Evolutionary conservation across 1,139 yeast genomes (phyloP).

Genomic region (Pichia sp.): DNA sequence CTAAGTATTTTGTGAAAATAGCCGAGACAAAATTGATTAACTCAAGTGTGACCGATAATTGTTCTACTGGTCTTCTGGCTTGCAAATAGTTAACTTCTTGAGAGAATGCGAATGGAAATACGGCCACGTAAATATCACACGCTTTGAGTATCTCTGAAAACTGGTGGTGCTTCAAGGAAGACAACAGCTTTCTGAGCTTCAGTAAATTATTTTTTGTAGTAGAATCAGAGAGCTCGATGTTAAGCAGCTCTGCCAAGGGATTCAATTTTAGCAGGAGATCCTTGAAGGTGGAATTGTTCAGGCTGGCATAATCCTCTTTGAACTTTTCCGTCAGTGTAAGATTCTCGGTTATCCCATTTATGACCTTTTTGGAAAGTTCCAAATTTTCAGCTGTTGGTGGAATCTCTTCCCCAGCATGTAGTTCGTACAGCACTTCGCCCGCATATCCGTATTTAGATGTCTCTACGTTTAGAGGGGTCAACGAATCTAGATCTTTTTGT

Average conservation of each 20-base stretch:
- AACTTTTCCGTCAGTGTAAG: constrained; percentile 13
- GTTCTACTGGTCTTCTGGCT: constrained; percentile 34
- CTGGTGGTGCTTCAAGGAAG: constrained; percentile 15
- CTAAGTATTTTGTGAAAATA: constrained; percentile 34
- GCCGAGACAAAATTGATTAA: constrained; percentile 32
- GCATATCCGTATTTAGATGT: constrained; percentile 1
- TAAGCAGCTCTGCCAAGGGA: constrained; percentile 60
- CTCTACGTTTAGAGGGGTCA: background rate
- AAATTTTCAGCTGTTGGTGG: background rate
- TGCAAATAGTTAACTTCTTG: constrained; percentile 44
- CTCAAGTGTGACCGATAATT: constrained; percentile 37
- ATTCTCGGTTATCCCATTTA: constrained; percentile 4
- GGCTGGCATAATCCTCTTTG: background rate
- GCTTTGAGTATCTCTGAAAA: constrained; percentile 24
- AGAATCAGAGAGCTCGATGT: constrained; percentile 37
- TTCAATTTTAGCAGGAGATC: constrained; percentile 47
- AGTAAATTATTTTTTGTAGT: constrained; percentile 16
- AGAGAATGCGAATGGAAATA: constrained; percentile 53
- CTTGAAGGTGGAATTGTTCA: constrained; percentile 22
- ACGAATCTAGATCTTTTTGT: background rate
- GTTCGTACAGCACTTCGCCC: constrained; percentile 8
- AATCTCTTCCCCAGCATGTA: background rate
- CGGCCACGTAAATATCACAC: constrained; percentile 51
- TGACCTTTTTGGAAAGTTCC: background rate
- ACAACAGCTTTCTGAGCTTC: constrained; percentile 31